phyloP scores from a whole-genome alignment of 768 basidiomycete species.

The Megacollybia marginata region DNA sequence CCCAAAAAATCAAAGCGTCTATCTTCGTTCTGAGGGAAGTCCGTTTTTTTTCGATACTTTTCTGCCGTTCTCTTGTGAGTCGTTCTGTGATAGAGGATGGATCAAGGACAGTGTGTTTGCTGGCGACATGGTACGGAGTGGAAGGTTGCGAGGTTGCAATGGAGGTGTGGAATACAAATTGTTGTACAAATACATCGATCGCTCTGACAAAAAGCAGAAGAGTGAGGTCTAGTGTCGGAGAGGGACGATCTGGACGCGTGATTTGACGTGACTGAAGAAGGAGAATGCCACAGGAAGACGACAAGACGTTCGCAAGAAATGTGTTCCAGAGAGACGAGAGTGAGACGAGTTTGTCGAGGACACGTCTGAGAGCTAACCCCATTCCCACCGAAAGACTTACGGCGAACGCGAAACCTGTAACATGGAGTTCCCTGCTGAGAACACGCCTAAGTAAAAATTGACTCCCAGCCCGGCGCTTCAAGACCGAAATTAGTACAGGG shows the following conservation, averaged over 20 bases:
- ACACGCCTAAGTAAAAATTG: constrained; percentile 18
- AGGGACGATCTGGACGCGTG: constrained; percentile 11
- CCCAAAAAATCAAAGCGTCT: constrained; percentile 73
- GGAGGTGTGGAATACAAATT: constrained; percentile 28
- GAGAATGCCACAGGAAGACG: constrained; percentile 48
- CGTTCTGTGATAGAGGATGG: background rate
- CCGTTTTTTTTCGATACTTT: background rate
- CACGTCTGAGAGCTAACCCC: constrained; percentile 43
- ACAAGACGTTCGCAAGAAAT: constrained; percentile 50
- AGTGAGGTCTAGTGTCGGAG: constrained; percentile 50
- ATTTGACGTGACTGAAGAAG: constrained; percentile 48
- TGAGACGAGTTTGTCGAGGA: constrained; percentile 28
- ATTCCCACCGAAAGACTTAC: constrained; percentile 61
- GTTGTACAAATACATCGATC: constrained; percentile 53
- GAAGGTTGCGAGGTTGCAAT: background rate
- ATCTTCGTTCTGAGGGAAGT: constrained; percentile 17
- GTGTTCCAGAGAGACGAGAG: constrained; percentile 38
- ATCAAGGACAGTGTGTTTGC: background rate
- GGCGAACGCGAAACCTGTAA: constrained; percentile 64
- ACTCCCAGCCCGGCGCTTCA: constrained; percentile 13
- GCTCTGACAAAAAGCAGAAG: constrained; percentile 65
- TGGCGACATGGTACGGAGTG: background rate
- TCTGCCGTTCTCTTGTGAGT: background rate
- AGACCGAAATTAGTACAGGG: constrained; percentile 36
- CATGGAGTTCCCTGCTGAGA: constrained; percentile 48